Percentiles rank a stretch among this genome's conserved stretches.
Evolutionary conservation across 495 filamentous ascomycete genomes (phyloP).

Genomic region (Apodospora peruviana): DNA sequence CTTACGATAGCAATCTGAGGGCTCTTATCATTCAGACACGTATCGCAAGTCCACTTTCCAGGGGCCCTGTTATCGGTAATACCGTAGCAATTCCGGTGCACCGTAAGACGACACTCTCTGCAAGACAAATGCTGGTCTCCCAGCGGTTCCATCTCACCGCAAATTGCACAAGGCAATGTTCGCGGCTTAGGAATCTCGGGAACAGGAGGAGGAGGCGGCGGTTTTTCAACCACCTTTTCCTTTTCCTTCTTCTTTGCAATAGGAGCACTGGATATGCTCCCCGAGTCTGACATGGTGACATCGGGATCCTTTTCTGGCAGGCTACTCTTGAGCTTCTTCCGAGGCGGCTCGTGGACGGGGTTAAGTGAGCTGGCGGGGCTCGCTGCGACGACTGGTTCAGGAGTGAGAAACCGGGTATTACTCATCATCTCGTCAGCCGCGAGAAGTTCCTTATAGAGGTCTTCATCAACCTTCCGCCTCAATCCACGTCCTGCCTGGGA

Average conservation of each 20-base stretch:
- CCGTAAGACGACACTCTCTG: conserved; percentile 79
- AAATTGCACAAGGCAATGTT: conserved; percentile 79
- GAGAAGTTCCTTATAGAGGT: conserved; percentile 73
- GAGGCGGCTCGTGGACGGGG: conserved; percentile 34
- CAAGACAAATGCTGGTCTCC: conserved; percentile 73
- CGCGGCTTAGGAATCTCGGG: conserved; percentile 73
- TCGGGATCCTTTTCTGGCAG: conserved; percentile 41
- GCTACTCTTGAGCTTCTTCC: conserved; percentile 54
- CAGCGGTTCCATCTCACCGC: conserved; percentile 62
- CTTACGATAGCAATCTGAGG: conserved; percentile 79
- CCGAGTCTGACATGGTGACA: conserved; percentile 32
- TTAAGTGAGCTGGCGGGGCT: conserved; percentile 28
- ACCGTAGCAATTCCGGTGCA: conserved; percentile 93
- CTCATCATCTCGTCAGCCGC: conserved; percentile 45
- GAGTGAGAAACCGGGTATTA: conserved; percentile 34
- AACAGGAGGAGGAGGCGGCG: conserved; percentile 43
- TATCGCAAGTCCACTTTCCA: conserved; percentile 91
- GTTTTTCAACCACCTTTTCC: conserved; percentile 53
- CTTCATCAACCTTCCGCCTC: conserved; percentile 87
- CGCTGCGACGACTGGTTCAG: conserved; percentile 38
- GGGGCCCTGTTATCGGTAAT: conserved; percentile 62
- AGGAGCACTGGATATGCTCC: conserved; percentile 13
- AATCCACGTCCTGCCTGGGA: conserved; percentile 73
- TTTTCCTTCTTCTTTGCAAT: conserved; percentile 53
- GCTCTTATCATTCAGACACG: conserved; percentile 87